Evolutionary conservation across 1,284 basidiomycete species (phyloP), one percentile per base, ranked within the genome.

Genomic region (Xerocomus nothofagi): DNA sequence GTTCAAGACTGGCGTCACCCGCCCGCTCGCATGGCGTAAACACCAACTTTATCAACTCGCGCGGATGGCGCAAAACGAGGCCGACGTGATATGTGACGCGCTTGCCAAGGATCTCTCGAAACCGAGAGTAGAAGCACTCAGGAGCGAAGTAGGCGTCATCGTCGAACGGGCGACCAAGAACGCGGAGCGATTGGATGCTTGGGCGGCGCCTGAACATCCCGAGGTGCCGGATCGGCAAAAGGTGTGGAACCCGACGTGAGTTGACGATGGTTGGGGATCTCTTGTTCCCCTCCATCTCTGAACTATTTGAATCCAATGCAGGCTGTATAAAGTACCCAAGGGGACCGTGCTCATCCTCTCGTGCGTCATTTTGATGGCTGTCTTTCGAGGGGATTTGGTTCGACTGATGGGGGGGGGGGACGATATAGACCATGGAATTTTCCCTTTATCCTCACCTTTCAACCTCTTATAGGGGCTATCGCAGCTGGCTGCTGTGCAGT

Each of bases 401-500:
- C 10, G 27, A 36, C 23, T 58, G 24, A 44, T 29, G 12, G n/a
- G n/a, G n/a, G n/a, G n/a, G n/a, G n/a, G n/a, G n/a, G n/a, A n/a
- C n/a, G n/a, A n/a, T n/a, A 6, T 32, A 78, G 75, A 32, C 75
- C 75, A 47, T 80, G 75, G 80, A 84, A 85, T 62, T 83, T 75
- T 62, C 81, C 81, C 2, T 65, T 74, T 57, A 67, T 76, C 42
- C 71, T 84, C 37, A 70, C 71, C 6, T 61, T 84, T 24, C 68
- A 69, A 39, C 79, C 81, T 0, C 63, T 84, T 12, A 69, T 81
- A 23, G 80, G 79, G 17, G 84, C 83, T 30, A 80, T 86, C 39
- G 74, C 81, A 2, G 82, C 84, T 0, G 84, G 84, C 3, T 83
- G 80, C 60, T 73, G 80, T 12, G 74, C 72, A 1, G 71, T 82